Percentiles rank a stretch among this genome's conserved stretches.
Evolutionary conservation across 2,329 filamentous ascomycete genomes (phyloP).

Genomic region (Aspergillus caelatus): DNA sequence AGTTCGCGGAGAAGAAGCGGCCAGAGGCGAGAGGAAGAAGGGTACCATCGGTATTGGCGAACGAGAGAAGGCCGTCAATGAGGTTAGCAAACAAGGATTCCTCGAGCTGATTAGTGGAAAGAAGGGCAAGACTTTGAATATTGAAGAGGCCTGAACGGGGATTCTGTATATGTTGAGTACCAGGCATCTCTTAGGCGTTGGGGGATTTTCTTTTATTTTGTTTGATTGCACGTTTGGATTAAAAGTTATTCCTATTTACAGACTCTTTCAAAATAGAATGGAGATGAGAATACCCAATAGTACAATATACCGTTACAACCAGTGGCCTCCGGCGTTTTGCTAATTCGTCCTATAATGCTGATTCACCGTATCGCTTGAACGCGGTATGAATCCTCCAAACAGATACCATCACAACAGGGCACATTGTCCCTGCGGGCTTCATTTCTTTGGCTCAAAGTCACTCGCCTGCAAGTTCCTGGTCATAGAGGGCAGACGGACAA

Average conservation of each 20-base stretch:
- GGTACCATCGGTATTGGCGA: slow-evolving; percentile 78
- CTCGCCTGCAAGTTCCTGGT: slow-evolving; percentile 94
- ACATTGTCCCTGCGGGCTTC: neutral
- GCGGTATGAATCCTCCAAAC: slow-evolving; percentile 15
- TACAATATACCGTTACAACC: slow-evolving; percentile 18
- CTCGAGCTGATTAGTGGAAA: slow-evolving; percentile 77
- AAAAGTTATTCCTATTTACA: slow-evolving; percentile 31
- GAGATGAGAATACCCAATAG: slow-evolving; percentile 34
- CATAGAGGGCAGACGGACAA: slow-evolving; percentile 86
- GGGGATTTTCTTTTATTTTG: slow-evolving; percentile 21
- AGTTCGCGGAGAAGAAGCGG: slow-evolving; percentile 80
- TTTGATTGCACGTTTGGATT: slow-evolving; percentile 25
- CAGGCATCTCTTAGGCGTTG: slow-evolving; percentile 41
- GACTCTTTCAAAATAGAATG: slow-evolving; percentile 27
- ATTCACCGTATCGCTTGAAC: slow-evolving; percentile 11
- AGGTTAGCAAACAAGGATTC: slow-evolving; percentile 97
- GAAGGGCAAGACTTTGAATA: slow-evolving; percentile 53
- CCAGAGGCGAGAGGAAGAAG: slow-evolving; percentile 64
- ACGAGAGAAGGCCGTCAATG: slow-evolving; percentile 84
- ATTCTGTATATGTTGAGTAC: slow-evolving; percentile 14
- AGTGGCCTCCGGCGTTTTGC: slow-evolving; percentile 13
- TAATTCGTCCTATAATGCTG: neutral
- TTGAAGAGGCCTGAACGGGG: slow-evolving; percentile 45
- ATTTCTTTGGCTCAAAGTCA: slow-evolving; percentile 68
- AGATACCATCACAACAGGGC: neutral